Evolutionary conservation across 1,139 yeast species (phyloP).

Genomic region (Scheffersomyces cryptocercus): DNA sequence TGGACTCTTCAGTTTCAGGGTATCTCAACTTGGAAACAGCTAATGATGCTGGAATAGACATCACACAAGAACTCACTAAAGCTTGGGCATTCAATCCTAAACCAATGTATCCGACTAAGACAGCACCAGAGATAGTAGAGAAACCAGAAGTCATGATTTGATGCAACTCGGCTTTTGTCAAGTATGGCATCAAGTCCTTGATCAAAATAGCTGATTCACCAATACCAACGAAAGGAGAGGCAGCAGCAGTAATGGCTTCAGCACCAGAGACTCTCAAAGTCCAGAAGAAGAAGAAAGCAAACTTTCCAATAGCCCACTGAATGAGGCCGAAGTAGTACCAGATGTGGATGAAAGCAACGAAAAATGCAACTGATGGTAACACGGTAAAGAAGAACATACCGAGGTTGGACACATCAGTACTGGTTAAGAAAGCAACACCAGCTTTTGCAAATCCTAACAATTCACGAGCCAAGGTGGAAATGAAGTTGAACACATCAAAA

Average conservation of each 20-base stretch:
- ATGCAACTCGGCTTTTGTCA: constrained; percentile 65
- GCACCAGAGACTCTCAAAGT: constrained; percentile 63
- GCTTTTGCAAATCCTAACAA: constrained; percentile 61
- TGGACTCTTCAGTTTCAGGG: constrained; percentile 61
- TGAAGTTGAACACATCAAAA: constrained; percentile 64
- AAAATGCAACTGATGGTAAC: constrained; percentile 63
- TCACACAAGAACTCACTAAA: constrained; percentile 64
- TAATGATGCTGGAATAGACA: constrained; percentile 70
- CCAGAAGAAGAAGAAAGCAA: constrained; percentile 65
- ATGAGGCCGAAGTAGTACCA: constrained; percentile 61
- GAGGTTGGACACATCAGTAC: constrained; percentile 35
- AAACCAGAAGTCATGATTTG: constrained; percentile 69
- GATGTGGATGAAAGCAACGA: constrained; percentile 64
- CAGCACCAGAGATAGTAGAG: constrained; percentile 69
- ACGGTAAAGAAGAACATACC: constrained; percentile 61
- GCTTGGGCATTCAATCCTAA: constrained; percentile 68
- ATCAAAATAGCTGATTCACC: constrained; percentile 68
- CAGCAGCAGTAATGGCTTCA: constrained; percentile 69
- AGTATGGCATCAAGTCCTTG: constrained; percentile 61
- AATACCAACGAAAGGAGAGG: constrained; percentile 69
- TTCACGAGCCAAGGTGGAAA: constrained; percentile 59
- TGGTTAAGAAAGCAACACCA: constrained; percentile 64
- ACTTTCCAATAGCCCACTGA: constrained; percentile 64
- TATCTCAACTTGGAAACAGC: constrained; percentile 63
- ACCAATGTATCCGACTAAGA: constrained; percentile 64